Evolutionary conservation across 306 rosid species (phyloP), one percentile per base, ranked within the genome.

Genomic region (Pyrus betulifolia): DNA sequence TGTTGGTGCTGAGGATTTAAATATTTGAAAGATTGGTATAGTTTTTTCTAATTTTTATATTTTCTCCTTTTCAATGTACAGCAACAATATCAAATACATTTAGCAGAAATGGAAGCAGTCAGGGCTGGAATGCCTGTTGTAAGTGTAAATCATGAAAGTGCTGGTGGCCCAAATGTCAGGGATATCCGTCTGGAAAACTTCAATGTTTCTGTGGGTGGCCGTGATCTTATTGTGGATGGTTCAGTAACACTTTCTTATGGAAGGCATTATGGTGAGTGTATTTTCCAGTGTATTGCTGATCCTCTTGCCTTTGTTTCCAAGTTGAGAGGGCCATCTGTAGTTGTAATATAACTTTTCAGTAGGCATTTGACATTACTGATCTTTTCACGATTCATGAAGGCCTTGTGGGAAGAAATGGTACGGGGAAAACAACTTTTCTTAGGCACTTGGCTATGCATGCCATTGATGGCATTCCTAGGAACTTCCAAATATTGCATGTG

Each of bases 401-500:
- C 40, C 96, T 92, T 84, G 91, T 95, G 68, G 99, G 99, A 79
- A 95, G 99, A 82, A 95, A 95, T 51, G 98, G 97, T 75, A 95
- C 99, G 0, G 99, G 99, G 40, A 92, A 95, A 84, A 95, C 99
- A 33, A 95, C 99, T 30, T 95, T 95, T 83, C 96, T 95, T 61
- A 92, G 99, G 81, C 89, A 89, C 83, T 89, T 95, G 99, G 99
- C 99, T 21, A 72, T 92, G 99, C 98, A 95, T 87, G 97, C 98
- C 79, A 91, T 95, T 78, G 97, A 92, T 15, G 99, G 99, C 45
- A 93, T 95, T 86, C 99, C 99, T 4, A 38, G 82, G 64, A 92
- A 89, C 78, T 95, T 97, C 75, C 99, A 90, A 87, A 95, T 92
- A 88, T 84, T 95, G 86, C 99, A 95, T 27, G 99, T 95, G 72